phyloP scores from a whole-genome alignment of 257 asterid species.

The Striga asiatica region DNA sequence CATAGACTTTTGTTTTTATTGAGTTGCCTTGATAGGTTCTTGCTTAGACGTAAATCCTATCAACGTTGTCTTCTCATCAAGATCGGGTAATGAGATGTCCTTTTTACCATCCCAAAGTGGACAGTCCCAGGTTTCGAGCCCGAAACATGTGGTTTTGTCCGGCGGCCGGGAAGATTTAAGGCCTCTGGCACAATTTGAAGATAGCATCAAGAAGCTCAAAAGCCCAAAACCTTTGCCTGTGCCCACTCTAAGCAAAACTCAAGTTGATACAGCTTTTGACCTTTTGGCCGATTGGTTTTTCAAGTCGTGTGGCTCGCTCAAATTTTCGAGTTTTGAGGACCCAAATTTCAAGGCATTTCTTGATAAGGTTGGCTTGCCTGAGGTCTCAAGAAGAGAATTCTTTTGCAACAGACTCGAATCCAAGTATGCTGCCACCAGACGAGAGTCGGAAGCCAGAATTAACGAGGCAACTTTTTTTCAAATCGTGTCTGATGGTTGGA shows the following conservation, averaged over 20 bases:
- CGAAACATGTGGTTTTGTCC: constrained; percentile 42
- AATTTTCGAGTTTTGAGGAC: constrained; percentile 75
- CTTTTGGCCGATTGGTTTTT: constrained; percentile 76
- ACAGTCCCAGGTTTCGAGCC: neutral
- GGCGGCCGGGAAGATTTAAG: constrained; percentile 96
- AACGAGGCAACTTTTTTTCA: constrained; percentile 95
- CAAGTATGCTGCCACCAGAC: constrained; percentile 54
- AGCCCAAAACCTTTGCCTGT: constrained; percentile 66
- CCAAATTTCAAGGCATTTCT: constrained; percentile 85
- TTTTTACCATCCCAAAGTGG: neutral
- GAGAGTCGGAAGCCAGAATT: constrained; percentile 67
- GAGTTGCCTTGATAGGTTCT: neutral
- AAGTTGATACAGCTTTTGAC: constrained; percentile 64
- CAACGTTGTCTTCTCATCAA: neutral
- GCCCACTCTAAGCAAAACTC: constrained; percentile 47
- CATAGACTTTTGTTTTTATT: neutral
- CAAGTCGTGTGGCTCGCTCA: constrained; percentile 81
- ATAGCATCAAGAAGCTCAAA: constrained; percentile 74
- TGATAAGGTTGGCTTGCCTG: constrained; percentile 68
- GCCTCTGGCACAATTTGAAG: constrained; percentile 75
- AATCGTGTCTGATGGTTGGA: constrained; percentile 84
- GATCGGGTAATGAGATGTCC: neutral
- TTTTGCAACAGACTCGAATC: constrained; percentile 48
- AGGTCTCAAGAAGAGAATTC: constrained; percentile 43
- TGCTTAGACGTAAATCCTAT: neutral